Base-by-base conservation (phyloP, 2,329 filamentous ascomycete species). In the Pseudocercospora macadamiae region DNA sequence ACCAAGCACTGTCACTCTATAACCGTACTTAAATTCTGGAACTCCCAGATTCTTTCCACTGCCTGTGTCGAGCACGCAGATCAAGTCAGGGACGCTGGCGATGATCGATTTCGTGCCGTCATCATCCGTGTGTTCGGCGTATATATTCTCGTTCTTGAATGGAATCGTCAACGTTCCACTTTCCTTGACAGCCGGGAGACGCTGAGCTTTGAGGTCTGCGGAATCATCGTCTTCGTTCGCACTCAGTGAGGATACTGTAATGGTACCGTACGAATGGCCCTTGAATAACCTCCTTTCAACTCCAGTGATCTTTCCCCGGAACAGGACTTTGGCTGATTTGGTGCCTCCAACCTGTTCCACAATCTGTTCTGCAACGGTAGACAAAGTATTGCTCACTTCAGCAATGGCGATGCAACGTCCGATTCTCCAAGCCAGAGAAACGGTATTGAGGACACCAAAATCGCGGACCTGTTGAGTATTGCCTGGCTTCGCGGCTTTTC, bases 71-170 rank as follows among this genome's bases (percentile, higher is more conserved):
- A 82, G 72, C 2, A 82, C 74, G 10, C 76, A 74, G 45, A 83
- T 80, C 39, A 83, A 67, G 63, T 82, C 80, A 1, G 80, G 80
- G 3, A 82, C 80, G 8, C 77, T 77, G 1, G 79, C 79, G 4
- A 82, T 64, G 6, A 80, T 75, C 19, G 73, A 73, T 51, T 76
- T 74, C 36, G 71, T 74, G 37, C 74, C 67, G 64, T 66, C 53
- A 55, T 73, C 59, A 65, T 72, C 59, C 5, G 67, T 69, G 37
- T 76, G 73, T 57, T 75, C 71, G 0, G 83, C 86, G n/a, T 82
- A 83, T 44, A 90, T 87, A 66, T 89, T 90, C 68, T 90, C 87
- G 71, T 90, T 90, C 74, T 89, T 89, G 77, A 89, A 89, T 0
- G 87, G 86, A 49, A 90, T 86, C 68, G 83, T 86, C 68, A 89